Evolutionary conservation across 2,329 filamentous ascomycete genomes (phyloP).

Genomic region (Penicillium sp.): DNA sequence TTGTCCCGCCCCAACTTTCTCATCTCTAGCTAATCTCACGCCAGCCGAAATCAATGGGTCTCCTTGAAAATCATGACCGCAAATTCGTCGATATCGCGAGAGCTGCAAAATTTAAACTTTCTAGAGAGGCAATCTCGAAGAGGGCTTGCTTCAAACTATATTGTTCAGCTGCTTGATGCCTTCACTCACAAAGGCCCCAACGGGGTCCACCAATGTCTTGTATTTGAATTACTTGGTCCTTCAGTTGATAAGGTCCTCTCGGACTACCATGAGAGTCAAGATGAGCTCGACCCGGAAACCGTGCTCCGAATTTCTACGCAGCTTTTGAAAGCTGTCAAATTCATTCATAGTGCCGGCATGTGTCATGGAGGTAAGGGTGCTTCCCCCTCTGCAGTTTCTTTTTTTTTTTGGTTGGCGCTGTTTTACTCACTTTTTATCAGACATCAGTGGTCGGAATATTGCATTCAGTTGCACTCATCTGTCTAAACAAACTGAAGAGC

Average conservation of each 20-base stretch:
- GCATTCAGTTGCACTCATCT: slow-evolving; percentile 23
- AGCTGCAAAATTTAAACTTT: slow-evolving; percentile 20
- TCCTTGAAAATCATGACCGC: slow-evolving; percentile 37
- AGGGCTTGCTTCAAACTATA: slow-evolving; percentile 22
- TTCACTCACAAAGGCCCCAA: slow-evolving; percentile 36
- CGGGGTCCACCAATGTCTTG: slow-evolving; percentile 35
- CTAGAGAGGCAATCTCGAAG: slow-evolving; percentile 10
- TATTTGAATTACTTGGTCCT: slow-evolving; percentile 35
- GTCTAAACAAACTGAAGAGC: slow-evolving; percentile 13
- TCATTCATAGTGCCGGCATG: slow-evolving; percentile 29
- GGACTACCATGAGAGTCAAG: slow-evolving; percentile 18
- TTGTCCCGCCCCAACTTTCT: not conserved
- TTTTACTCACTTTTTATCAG: slow-evolving; percentile 17
- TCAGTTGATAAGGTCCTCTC: slow-evolving; percentile 25
- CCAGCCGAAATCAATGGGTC: slow-evolving; percentile 26
- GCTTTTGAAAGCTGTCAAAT: slow-evolving; percentile 27
- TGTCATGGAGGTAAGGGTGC: slow-evolving; percentile 31
- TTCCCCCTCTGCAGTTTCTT: not conserved
- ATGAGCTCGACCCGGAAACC: slow-evolving; percentile 23
- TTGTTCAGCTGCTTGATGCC: slow-evolving; percentile 31
- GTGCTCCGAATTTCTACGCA: slow-evolving; percentile 30
- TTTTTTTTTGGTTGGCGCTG: not conserved
- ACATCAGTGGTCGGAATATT: slow-evolving; percentile 31
- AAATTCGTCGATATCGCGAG: slow-evolving; percentile 15
- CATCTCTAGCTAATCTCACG: slow-evolving; percentile 7